phyloP scores from a whole-genome alignment of 306 rosid genomes.

The Benincasa hispida region DNA sequence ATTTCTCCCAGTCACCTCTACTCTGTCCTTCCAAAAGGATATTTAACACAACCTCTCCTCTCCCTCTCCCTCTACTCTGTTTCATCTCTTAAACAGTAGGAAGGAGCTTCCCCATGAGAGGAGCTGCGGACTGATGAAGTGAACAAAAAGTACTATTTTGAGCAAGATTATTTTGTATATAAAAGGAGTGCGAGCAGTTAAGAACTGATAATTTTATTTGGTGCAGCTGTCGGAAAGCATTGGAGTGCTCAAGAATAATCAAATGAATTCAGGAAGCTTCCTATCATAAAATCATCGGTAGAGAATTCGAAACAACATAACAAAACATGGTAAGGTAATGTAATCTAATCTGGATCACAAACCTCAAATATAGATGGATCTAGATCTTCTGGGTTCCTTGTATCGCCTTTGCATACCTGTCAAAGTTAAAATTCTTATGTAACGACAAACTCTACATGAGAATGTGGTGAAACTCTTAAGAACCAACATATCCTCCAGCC shows the following conservation, averaged over 20 bases:
- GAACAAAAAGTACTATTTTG: not conserved
- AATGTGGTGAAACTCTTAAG: not conserved
- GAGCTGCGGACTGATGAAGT: too few relatives aligned
- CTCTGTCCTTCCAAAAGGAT: not conserved
- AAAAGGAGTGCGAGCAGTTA: not conserved
- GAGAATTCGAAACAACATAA: not conserved
- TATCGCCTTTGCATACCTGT: slow-evolving; percentile 73
- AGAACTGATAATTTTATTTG: not conserved
- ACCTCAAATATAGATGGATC: slow-evolving; percentile 83
- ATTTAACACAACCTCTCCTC: not conserved
- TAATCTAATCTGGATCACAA: slow-evolving; percentile 4
- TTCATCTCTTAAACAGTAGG: not conserved
- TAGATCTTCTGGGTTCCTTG: slow-evolving; percentile 55
- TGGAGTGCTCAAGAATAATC: not conserved
- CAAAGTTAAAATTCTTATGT: slow-evolving; percentile 20
- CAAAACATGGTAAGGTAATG: not conserved
- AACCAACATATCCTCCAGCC: not conserved
- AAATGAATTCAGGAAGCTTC: not conserved
- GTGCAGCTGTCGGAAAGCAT: not conserved
- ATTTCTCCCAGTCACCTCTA: not conserved
- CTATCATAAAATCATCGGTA: not conserved
- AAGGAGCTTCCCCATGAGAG: not conserved
- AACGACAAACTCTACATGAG: not conserved
- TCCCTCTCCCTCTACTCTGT: not conserved
- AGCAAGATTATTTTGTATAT: not conserved